Base-by-base conservation (phyloP, 306 rosid genomes). In the Castanea crenata region DNA sequence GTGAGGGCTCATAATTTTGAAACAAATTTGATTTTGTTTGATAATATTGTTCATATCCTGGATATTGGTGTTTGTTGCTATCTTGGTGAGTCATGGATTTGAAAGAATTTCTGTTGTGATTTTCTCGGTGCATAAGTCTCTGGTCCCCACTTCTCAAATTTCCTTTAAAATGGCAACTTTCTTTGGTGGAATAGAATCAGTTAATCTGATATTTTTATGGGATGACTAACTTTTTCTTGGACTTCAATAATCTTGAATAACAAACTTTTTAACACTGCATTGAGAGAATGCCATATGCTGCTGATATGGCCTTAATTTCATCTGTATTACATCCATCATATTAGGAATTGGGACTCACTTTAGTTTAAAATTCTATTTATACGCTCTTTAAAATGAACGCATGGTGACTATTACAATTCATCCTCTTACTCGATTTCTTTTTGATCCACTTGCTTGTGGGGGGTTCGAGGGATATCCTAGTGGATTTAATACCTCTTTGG, bases 131-230 rank as follows among this genome's bases (percentile, higher is more conserved):
- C 27, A 34, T 10, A 54, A n/a, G 27, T 62, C 41, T 20, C 21
- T 70, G 71, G 61, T 52, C 46, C 65, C n/a, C 41, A 21, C 29
- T 46, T 27, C 54, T 76, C 46, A 78, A 51, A n/a, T 77, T 27
- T 31, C 35, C 23, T 41, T 27, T 51, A 23, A 21, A 65, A 52
- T 4, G 25, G 35, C 34, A 21, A 18, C 52, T 34, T 16, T 56
- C 46, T 74, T 13, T 63, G 77, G 71, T 44, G 4, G 32, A 44
- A 52, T 7, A 20, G 71, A 70, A 51, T 18, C 23, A 29, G 2
- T 32, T 18, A 65, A 18, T 65, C 7, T 51, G 55, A 23, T 51
- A 6, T 25, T 59, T 59, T 21, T 13, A n/a, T 51, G 23, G 51
- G 16, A 75, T 69, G 71, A 2, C 20, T 27, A 3, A 20, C 15